phyloP scores from a whole-genome alignment of 2,329 filamentous ascomycete genomes.

The Fusarium bactridioides region DNA sequence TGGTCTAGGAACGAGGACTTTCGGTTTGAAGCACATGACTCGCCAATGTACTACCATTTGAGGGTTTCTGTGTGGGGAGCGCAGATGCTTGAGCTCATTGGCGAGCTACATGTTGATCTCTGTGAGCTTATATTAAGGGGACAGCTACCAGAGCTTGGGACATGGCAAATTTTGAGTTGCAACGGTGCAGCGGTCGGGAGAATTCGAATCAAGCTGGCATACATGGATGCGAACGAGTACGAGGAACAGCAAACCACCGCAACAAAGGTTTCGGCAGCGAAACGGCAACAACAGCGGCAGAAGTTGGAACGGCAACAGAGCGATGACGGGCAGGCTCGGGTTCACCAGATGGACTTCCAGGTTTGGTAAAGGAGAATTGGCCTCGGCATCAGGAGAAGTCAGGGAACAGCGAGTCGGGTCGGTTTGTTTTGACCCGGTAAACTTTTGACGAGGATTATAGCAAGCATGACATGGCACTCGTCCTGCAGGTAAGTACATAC shows the following conservation, averaged over 20 bases:
- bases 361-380: conserved; percentile 32
- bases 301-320: conserved; percentile 21
- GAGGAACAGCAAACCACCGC: conserved; percentile 30
- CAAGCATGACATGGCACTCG: conserved; percentile 6
- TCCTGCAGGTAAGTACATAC: neutral
- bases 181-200: conserved; percentile 30
- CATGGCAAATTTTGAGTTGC: conserved; percentile 34
- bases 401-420: neutral
- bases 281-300: conserved; percentile 29
- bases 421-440: neutral
- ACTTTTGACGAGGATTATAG: neutral
- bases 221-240: conserved; percentile 31
- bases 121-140: conserved; percentile 34
- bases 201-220: conserved; percentile 31
- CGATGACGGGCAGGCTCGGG: conserved; percentile 33
- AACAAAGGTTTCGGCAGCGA: conserved; percentile 22
- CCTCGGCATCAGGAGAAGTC: conserved; percentile 4
- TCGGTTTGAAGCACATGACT: conserved; percentile 37
- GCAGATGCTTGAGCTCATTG: conserved; percentile 40
- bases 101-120: conserved; percentile 37
- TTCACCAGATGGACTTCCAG: conserved; percentile 38
- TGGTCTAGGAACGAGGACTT: conserved; percentile 39
- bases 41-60: conserved; percentile 40
- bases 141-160: conserved; percentile 25
- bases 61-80: conserved; percentile 39